Evolutionary conservation across 257 asterid species (phyloP), one percentile per base, ranked within the genome.

Genomic region (Solanum piurae): DNA sequence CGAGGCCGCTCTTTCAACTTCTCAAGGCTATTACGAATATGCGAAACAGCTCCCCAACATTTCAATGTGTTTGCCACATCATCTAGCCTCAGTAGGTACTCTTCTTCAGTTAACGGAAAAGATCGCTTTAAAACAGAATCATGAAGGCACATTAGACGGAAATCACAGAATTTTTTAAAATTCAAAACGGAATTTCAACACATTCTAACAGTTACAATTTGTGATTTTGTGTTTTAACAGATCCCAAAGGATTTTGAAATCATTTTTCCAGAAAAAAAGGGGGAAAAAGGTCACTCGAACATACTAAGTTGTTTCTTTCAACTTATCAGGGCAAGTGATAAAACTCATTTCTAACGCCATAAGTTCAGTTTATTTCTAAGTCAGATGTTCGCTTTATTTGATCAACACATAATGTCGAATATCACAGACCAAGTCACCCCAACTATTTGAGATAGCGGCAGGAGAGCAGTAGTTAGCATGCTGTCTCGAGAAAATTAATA

Each of bases 21-120:
- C 90, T 92, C 91, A 33, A 97, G 96, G 91, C 93, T 93, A 92
- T 68, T 95, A 52, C 99, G 94, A 64, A 97, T 88, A 89, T 97
- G 99, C 9, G 99, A 97, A 89, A 97, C 99, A 40, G 99, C 99
- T 92, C 99, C 99, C 99, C 99, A 97, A 76, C 99, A 95, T 92
- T 91, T 97, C 87, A 97, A 92, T 64, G 92, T 93, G 91, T 95
- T 97, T 33, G 98, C 98, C 88, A 95, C 98, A 80, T 95, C 95
- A 89, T 97, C 99, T 27, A 97, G 99, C 94, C 99, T 93, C 90
- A 93, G 88, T 68, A 97, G 91, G 91, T 97, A 97, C 94, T 97
- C 99, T 92, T 95, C 98, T 90, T 97, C 98, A 62, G 96, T 97
- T 84, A 97, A 90, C 21, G 98, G 98, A 87, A 97, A 97, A 6